Evolutionary conservation across 352 stramenopile species (phyloP).

Genomic region (Globisporangium solare): DNA sequence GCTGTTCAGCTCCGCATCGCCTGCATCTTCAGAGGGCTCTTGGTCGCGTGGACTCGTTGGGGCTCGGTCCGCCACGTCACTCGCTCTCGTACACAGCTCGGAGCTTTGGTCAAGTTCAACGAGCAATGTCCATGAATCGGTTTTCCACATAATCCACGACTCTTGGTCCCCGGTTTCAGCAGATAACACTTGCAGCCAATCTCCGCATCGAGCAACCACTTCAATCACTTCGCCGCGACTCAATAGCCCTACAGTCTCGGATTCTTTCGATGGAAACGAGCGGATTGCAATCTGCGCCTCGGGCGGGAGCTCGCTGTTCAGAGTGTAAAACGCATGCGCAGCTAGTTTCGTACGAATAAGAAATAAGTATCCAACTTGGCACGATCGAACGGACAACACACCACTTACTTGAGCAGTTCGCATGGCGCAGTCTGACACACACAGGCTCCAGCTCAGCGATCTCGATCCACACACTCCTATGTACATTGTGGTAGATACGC

Average conservation of each 20-base stretch:
- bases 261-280: slow-evolving; percentile 53
- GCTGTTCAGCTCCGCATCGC: no score
- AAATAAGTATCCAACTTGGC: slow-evolving; percentile 9
- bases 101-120: slow-evolving; percentile 31
- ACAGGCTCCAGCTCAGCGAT: slow-evolving; percentile 35
- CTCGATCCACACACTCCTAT: slow-evolving; percentile 54
- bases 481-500: slow-evolving; percentile 39
- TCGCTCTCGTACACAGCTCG: slow-evolving; percentile 12
- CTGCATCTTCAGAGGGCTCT: neutral
- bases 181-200: slow-evolving; percentile 49
- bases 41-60: no score
- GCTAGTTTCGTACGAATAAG: slow-evolving; percentile 16
- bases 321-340: slow-evolving; percentile 47
- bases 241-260: slow-evolving; percentile 46
- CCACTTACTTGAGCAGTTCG: slow-evolving; percentile 42
- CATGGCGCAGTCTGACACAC: slow-evolving; percentile 38
- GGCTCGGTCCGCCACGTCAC: neutral
- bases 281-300: slow-evolving; percentile 69
- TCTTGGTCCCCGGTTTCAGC: slow-evolving; percentile 12
- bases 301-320: slow-evolving; percentile 46
- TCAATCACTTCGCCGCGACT: slow-evolving; percentile 56
- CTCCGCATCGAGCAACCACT: slow-evolving; percentile 31
- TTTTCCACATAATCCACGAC: slow-evolving; percentile 72
- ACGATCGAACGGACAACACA: neutral
- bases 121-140: slow-evolving; percentile 41